Evolutionary conservation across 2,329 filamentous ascomycete species (phyloP).

Genomic region (Berkeleyomyces basicola): DNA sequence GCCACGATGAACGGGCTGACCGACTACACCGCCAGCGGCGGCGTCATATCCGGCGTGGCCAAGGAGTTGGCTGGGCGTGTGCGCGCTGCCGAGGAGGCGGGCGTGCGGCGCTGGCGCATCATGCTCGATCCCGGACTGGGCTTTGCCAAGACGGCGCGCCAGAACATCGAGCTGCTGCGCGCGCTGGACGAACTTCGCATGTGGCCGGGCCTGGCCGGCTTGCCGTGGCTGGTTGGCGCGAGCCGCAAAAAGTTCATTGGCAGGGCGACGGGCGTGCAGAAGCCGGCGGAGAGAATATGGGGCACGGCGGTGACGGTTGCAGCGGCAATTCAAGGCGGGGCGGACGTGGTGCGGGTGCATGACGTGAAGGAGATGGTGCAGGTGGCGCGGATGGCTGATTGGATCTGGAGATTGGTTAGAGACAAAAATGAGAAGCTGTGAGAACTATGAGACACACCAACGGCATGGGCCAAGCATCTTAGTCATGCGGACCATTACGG

Average conservation of each 20-base stretch:
- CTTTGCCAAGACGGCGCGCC: constrained; percentile 69
- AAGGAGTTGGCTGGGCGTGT: constrained; percentile 55
- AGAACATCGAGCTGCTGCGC: constrained; percentile 69
- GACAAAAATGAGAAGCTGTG: background rate
- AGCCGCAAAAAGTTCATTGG: constrained; percentile 88
- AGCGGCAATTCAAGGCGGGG: constrained; percentile 70
- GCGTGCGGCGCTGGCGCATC: constrained; percentile 83
- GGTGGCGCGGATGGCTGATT: constrained; percentile 77
- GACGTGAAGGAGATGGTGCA: constrained; percentile 75
- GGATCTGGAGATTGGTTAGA: constrained; percentile 53
- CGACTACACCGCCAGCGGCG: constrained; percentile 50
- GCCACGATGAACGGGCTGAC: constrained; percentile 59
- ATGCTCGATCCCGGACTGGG: constrained; percentile 87
- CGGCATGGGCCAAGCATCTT: background rate
- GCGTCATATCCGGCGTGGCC: constrained; percentile 48
- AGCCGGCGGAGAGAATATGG: constrained; percentile 55
- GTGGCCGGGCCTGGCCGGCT: constrained; percentile 45
- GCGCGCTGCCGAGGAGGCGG: constrained; percentile 57
- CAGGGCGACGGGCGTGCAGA: constrained; percentile 56
- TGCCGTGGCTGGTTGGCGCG: constrained; percentile 80
- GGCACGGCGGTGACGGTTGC: constrained; percentile 82
- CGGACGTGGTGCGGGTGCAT: constrained; percentile 84
- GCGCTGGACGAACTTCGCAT: constrained; percentile 45
- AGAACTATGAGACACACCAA: background rate
- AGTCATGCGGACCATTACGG: background rate